Evolutionary conservation across 441 rosid species (phyloP), one percentile per base, ranked within the genome.

Genomic region (Pelargonium australe): DNA sequence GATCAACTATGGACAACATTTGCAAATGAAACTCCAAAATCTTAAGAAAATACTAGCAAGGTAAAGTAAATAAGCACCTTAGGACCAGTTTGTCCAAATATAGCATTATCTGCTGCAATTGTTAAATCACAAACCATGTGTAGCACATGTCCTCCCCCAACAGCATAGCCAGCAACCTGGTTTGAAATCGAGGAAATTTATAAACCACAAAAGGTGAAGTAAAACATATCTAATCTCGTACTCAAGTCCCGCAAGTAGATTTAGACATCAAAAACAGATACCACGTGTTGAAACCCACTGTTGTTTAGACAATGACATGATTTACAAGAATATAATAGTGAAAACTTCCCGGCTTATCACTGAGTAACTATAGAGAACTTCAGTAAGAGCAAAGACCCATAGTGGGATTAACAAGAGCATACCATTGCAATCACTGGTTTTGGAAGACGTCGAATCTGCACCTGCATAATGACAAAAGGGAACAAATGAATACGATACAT

Each of bases 41-140:
- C 31, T 41, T 34, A 62, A 23, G 47, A 19, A 58, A 58, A 58
- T 58, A 20, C 20, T 13, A 55, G 0, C 25, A 25, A 12, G 25
- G 13, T 47, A 17, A 7, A n/a, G 31, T 20, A 9, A 28, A 28
- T 23, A 61, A 73, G 64, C 72, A 93, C 96, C 96, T 93, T 93
- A 12, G 98, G 93, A 72, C 98, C 98, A 62, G 96, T 93, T 84
- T 93, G 98, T 70, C 98, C 98, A 66, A 89, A 93, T 25, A 88
- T 69, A 63, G 97, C 93, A 77, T 89, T 91, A 72, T 91, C 96
- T 31, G 95, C 96, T 63, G 98, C 95, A 76, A 93, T 88, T n/a
- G 97, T 91, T 40, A 93, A 85, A 82, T 93, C 98, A 25, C 98
- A 91, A 61, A 93, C 93, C 98, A 93, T 89, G 73, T 93, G 98